These are phyloP conservation scores for Epicoccum nigrum DNA, from an alignment of 2,329 filamentous ascomycete species.

Conservation along the genomic window DNA sequence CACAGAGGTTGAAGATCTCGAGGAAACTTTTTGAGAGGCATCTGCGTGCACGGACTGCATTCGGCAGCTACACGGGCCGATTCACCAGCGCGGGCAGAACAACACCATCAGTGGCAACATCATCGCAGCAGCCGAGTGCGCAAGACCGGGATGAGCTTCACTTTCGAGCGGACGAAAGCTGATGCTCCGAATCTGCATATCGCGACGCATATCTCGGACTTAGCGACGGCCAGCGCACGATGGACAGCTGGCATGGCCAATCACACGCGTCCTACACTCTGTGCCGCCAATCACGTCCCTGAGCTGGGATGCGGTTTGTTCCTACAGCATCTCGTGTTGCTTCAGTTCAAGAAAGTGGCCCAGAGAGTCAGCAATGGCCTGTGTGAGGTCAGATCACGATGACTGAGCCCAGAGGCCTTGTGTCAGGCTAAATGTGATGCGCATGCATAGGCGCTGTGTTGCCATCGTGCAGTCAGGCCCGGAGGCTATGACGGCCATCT, in stretches of 20 bases:
- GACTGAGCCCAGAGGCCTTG: constrained; percentile 2
- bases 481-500: constrained; percentile 6
- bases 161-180: constrained; percentile 15
- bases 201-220: constrained; percentile 19
- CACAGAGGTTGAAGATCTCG: constrained; percentile 32
- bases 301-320: neutral
- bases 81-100: neutral
- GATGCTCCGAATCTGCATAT: constrained; percentile 35
- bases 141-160: constrained; percentile 28
- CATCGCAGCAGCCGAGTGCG: neutral
- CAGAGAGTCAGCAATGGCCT: constrained; percentile 5
- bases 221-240: constrained; percentile 42
- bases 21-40: constrained; percentile 32
- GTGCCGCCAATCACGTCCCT: neutral
- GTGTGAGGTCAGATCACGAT: neutral
- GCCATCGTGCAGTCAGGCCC: constrained; percentile 6
- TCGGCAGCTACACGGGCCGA: constrained; percentile 25
- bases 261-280: constrained; percentile 10
- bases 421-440: constrained; percentile 12
- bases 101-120: neutral
- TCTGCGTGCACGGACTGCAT: constrained; percentile 23
- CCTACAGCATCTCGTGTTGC: constrained; percentile 1
- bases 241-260: constrained; percentile 29
- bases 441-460: constrained; percentile 16
- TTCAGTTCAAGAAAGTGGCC: neutral